Base-by-base conservation (phyloP, 306 rosid genomes). In the Calophaca sinica region DNA sequence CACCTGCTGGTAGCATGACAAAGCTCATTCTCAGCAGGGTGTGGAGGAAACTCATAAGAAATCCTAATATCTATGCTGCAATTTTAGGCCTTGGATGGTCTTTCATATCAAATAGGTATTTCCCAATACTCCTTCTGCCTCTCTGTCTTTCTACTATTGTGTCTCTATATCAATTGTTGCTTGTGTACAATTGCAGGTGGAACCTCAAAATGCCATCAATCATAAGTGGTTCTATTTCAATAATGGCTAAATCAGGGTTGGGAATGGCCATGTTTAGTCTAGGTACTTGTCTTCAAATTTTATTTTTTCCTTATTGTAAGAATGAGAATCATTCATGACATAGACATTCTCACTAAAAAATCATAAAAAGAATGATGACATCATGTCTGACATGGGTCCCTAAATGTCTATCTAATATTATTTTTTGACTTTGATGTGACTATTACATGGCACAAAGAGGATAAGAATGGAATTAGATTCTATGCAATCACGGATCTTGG, bases 11-110 rank as follows among this genome's bases (percentile, higher is more conserved):
- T 58, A 88, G 87, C 8, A 89, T 89, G 91, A 84, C 89, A 33
- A 87, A 89, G 73, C 93, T 93, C 29, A 88, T 93, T n/a, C 84
- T 91, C 29, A 78, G 80, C 51, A 87, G 86, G 93, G 96, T 89
- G 9, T 91, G 92, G 89, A 89, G 89, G 68, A 93, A 87, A 76
- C 97, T 93, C 64, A 81, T 87, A 1, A 62, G 87, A 80, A 91
- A 91, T 62, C 98, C 98, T 73, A 93, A 91, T 74, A 86, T 93
- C 0, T 84, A 88, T 45, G 85, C 97, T 0, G 83, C 93, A 50
- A 67, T 91, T 61, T 7, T 89, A 0, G 98, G 97, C 41, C 68
- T 92, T 0, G 41, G 64, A 6, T 90, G 98, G 98, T 90, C 98
- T 64, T 92, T 93, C 67, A 28, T 93, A 11, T 81, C 91, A 53